phyloP scores from a whole-genome alignment of 2,329 filamentous ascomycete species.

The Fusarium oligoseptatum region DNA sequence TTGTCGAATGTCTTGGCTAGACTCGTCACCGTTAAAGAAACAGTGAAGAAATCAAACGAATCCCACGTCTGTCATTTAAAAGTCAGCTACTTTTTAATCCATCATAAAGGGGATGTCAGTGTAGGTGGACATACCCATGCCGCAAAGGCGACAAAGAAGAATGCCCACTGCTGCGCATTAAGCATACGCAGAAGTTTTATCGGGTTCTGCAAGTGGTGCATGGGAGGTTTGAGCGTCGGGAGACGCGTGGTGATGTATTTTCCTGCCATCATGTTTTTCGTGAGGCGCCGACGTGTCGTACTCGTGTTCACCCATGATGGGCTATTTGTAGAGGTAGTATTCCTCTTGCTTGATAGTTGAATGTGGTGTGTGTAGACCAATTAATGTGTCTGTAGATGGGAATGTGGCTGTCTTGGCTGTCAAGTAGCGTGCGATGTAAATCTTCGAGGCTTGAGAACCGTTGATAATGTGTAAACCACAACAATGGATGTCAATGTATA shows the following conservation, averaged over 20 bases:
- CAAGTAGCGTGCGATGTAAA: neutral
- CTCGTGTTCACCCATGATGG: constrained; percentile 43
- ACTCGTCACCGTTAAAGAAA: constrained; percentile 69
- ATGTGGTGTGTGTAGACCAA: neutral
- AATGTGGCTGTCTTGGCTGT: neutral
- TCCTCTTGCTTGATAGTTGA: neutral
- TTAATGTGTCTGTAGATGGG: neutral
- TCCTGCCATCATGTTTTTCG: constrained; percentile 62
- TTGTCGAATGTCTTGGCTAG: constrained; percentile 66
- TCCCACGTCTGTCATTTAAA: constrained; percentile 65
- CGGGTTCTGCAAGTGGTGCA: constrained; percentile 67
- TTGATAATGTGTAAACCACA: constrained; percentile 4
- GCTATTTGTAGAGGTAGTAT: neutral
- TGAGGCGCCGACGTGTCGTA: constrained; percentile 57
- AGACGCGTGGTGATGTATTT: constrained; percentile 66
- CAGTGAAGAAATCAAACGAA: constrained; percentile 76
- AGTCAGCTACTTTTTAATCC: neutral
- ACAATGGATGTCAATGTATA: neutral
- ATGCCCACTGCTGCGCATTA: constrained; percentile 65
- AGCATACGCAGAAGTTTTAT: constrained; percentile 63
- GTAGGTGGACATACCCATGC: constrained; percentile 65
- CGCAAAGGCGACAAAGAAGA: constrained; percentile 67
- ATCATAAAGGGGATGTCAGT: too few species aligned
- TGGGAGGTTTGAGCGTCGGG: constrained; percentile 68
- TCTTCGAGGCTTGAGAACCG: neutral